phyloP scores from a whole-genome alignment of 257 asterid species.

The Solanum microdontum region DNA sequence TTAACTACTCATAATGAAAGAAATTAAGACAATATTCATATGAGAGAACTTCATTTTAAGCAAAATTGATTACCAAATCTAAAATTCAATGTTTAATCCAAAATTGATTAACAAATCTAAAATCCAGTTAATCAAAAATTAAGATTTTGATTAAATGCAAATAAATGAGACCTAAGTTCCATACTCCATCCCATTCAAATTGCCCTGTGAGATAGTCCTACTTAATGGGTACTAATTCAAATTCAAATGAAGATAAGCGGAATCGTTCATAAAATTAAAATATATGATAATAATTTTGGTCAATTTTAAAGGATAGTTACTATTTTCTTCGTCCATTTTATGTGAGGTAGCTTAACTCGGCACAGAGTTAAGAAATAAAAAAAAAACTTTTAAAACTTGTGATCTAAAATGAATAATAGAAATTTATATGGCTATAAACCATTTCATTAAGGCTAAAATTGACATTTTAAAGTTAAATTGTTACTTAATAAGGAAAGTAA shows the following conservation, averaged over 20 bases:
- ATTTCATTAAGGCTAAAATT: too few relatives aligned
- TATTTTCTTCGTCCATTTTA: not conserved
- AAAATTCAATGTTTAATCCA: not conserved
- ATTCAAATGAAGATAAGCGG: not conserved
- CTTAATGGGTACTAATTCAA: not conserved
- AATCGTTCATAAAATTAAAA: not conserved
- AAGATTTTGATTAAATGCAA: too few relatives aligned
- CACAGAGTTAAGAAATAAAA: too few relatives aligned
- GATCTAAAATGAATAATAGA: not conserved
- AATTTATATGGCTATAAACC: not conserved
- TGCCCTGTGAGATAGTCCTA: not conserved
- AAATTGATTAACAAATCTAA: too few relatives aligned
- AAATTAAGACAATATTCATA: not conserved
- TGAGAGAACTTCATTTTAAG: not conserved
- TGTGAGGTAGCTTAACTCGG: not conserved
- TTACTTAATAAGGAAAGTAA: too few relatives aligned
- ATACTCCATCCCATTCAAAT: too few relatives aligned
- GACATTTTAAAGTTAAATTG: not conserved
- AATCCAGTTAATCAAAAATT: not conserved
- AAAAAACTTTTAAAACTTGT: not conserved
- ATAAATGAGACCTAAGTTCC: not conserved
- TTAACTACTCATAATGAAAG: not conserved
- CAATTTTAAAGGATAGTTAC: not conserved
- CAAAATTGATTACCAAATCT: not conserved
- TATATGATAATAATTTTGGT: not conserved